Evolutionary conservation across 129 eudicot genomes (phyloP).

Genomic region (Silybum marianum): DNA sequence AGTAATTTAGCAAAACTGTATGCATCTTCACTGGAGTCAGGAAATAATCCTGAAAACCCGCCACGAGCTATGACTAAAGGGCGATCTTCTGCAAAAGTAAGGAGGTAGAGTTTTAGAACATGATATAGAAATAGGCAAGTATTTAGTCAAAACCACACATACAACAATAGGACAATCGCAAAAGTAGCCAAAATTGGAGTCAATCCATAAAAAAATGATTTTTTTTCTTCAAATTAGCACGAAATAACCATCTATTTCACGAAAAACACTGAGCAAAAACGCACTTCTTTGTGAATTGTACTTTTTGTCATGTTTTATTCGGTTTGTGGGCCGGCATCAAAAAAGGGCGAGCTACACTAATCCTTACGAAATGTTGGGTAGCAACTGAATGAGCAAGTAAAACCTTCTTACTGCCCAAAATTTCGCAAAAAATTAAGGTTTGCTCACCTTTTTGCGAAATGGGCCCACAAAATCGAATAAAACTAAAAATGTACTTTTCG

Average conservation of each 20-base stretch:
- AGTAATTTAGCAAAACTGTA: conserved; percentile 20
- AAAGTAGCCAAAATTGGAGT: background rate
- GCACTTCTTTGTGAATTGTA: background rate
- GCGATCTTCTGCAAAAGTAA: conserved; percentile 33
- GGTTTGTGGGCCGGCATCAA: background rate
- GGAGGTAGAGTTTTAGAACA: background rate
- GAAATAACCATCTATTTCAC: background rate
- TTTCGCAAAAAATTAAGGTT: background rate
- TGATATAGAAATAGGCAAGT: background rate
- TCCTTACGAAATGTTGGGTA: background rate
- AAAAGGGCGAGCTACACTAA: background rate
- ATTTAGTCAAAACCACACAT: background rate
- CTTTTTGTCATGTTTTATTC: background rate
- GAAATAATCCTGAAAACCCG: conserved; percentile 62
- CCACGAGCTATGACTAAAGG: conserved; percentile 53
- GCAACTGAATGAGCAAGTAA: background rate
- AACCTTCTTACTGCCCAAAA: background rate
- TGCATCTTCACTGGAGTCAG: conserved; percentile 35
- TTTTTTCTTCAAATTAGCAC: background rate
- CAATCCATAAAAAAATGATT: background rate
- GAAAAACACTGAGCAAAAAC: background rate
- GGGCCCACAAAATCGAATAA: background rate
- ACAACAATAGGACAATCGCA: background rate
- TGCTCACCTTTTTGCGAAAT: background rate
- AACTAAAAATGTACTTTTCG: background rate